phyloP scores from a whole-genome alignment of 2,329 filamentous ascomycete species.

The Stagonosporopsis vannaccii region DNA sequence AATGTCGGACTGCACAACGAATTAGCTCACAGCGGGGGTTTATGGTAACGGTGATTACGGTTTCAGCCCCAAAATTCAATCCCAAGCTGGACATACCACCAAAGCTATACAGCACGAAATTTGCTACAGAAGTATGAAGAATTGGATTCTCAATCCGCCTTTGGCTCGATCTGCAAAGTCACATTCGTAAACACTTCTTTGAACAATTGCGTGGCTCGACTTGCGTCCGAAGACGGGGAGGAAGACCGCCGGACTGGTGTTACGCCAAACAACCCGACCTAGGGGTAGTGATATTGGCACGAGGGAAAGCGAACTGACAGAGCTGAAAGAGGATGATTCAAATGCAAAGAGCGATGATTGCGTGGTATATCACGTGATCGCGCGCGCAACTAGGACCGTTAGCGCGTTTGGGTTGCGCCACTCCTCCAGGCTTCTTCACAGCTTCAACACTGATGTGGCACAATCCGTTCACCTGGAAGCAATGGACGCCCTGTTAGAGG shows the following conservation, averaged over 20 bases:
- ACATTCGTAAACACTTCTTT: too few species aligned
- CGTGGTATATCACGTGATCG: slow-evolving; percentile 2
- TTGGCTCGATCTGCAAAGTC: not conserved
- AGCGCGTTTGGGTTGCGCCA: slow-evolving; percentile 7
- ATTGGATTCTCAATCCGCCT: too few species aligned
- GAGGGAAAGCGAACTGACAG: not conserved
- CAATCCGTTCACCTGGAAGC: slow-evolving; percentile 13
- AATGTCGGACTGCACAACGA: not conserved
- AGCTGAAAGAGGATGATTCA: not conserved
- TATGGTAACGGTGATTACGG: not conserved
- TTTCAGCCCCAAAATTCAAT: not conserved
- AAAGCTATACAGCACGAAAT: not conserved
- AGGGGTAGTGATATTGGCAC: not conserved
- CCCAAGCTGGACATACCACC: not conserved
- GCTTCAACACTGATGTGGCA: slow-evolving; percentile 18
- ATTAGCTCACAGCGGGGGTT: not conserved
- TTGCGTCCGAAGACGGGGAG: not conserved
- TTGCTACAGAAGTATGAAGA: not conserved
- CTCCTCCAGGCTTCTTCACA: not conserved
- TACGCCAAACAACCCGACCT: not conserved
- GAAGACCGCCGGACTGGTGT: not conserved
- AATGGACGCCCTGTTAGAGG: slow-evolving; percentile 65
- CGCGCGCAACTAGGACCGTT: slow-evolving; percentile 1
- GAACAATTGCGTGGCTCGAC: too few species aligned
- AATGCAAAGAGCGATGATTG: not conserved